Percentiles rank a stretch among this genome's conserved stretches.
These are phyloP conservation scores for Colletotrichum kahawae DNA, from an alignment of 2,329 filamentous ascomycete genomes.

Conservation along the genomic window DNA sequence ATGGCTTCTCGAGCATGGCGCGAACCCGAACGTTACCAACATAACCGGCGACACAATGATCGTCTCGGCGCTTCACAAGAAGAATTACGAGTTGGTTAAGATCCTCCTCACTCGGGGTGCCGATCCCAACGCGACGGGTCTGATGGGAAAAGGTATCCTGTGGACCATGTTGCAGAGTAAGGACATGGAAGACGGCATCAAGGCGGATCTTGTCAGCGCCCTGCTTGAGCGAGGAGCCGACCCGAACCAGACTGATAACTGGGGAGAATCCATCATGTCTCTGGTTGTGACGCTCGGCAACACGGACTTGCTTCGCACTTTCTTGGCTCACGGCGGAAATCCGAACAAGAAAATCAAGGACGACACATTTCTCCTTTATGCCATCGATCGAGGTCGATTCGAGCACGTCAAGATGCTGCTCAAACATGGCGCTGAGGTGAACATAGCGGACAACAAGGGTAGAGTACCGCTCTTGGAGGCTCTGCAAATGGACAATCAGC, in stretches of 20 bases:
- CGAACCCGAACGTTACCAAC: conserved; percentile 33
- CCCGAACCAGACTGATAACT: conserved; percentile 26
- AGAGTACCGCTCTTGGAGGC: conserved; percentile 26
- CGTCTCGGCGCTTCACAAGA: conserved; percentile 35
- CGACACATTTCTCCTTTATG: conserved; percentile 33
- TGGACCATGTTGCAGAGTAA: conserved; percentile 15
- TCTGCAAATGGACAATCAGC: conserved; percentile 23
- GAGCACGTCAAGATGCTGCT: conserved; percentile 32
- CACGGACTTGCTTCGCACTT: conserved; percentile 12
- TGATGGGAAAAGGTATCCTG: conserved; percentile 10
- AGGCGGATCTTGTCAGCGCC: background rate
- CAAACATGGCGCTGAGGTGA: conserved; percentile 36
- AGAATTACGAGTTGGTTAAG: conserved; percentile 23
- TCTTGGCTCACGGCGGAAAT: conserved; percentile 22
- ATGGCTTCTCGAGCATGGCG: conserved; percentile 38
- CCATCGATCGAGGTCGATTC: conserved; percentile 28
- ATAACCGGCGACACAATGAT: conserved; percentile 36
- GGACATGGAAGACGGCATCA: conserved; percentile 5
- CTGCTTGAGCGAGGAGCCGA: conserved; percentile 15
- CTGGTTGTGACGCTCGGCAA: conserved; percentile 11
- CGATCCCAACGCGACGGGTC: conserved; percentile 20
- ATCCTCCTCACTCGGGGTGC: conserved; percentile 24
- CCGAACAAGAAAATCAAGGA: conserved; percentile 16
- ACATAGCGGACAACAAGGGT: conserved; percentile 24
- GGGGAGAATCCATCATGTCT: conserved; percentile 29